Evolutionary conservation across 345 rosid genomes (phyloP).

Genomic region (Iberis pinnata): DNA sequence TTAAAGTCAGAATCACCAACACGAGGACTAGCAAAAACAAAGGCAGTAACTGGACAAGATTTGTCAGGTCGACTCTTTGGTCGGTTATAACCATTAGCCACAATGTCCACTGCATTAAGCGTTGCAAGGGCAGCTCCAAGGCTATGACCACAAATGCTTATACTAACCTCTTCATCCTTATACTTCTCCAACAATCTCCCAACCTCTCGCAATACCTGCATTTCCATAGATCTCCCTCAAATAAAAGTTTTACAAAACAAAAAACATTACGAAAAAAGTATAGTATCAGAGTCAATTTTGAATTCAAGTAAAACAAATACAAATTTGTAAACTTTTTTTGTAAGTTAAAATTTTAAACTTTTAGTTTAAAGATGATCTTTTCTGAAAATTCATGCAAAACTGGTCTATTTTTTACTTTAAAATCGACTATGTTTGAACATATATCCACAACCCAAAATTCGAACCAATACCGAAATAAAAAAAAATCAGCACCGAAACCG

Average conservation of each 20-base stretch:
- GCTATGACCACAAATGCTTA: conserved; percentile 59
- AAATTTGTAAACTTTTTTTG: too few species aligned
- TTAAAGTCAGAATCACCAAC: conserved; percentile 52
- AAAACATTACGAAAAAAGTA: neutral
- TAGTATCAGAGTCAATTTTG: too few species aligned
- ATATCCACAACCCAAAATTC: too few species aligned
- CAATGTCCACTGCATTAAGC: conserved; percentile 50
- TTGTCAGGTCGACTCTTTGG: conserved; percentile 25
- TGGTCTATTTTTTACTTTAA: too few species aligned
- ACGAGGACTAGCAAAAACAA: conserved; percentile 60
- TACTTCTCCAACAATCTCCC: conserved; percentile 45
- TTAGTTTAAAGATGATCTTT: too few species aligned
- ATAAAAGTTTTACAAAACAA: neutral
- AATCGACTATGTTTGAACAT: too few species aligned
- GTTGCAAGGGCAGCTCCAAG: conserved; percentile 61
- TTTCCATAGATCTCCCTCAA: neutral
- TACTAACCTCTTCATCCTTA: conserved; percentile 62
- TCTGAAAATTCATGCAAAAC: too few species aligned
- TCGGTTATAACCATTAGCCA: conserved; percentile 48
- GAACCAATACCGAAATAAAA: too few species aligned
- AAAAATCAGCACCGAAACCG: too few species aligned
- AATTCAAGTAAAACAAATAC: too few species aligned
- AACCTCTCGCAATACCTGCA: conserved; percentile 36
- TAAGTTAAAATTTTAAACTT: too few species aligned
- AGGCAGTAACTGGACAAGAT: conserved; percentile 44